phyloP scores from a whole-genome alignment of 148 eudicot species.

The Pharnaceum exiguum region DNA sequence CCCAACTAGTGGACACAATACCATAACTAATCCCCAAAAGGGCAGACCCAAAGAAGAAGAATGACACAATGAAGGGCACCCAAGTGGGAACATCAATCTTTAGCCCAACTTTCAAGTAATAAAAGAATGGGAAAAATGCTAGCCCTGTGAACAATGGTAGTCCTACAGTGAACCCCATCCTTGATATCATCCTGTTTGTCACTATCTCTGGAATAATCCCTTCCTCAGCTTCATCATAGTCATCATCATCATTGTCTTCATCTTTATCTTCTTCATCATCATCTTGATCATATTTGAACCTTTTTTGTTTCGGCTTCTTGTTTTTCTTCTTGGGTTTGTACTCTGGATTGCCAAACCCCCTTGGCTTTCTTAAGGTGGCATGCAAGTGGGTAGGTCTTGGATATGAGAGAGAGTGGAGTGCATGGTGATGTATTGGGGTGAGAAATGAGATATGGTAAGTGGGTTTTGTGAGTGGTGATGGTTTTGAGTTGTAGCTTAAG shows the following conservation, averaged over 20 bases:
- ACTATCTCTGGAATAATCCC: slow-evolving; percentile 88
- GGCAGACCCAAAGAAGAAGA: slow-evolving; percentile 84
- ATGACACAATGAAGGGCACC: slow-evolving; percentile 89
- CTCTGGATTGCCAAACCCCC: slow-evolving; percentile 60
- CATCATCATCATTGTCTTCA: slow-evolving; percentile 38
- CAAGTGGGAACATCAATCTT: slow-evolving; percentile 90
- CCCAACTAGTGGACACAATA: slow-evolving; percentile 98
- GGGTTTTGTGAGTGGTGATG: slow-evolving; percentile 22
- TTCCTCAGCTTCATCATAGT: slow-evolving; percentile 33
- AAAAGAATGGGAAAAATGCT: slow-evolving; percentile 82
- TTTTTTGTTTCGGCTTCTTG: slow-evolving; percentile 37
- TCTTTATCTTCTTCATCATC: slow-evolving; percentile 32
- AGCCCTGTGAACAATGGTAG: slow-evolving; percentile 68
- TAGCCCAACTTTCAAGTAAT: slow-evolving; percentile 77
- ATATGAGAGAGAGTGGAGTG: slow-evolving; percentile 2
- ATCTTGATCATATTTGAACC: slow-evolving; percentile 8
- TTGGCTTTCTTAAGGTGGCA: slow-evolving; percentile 65
- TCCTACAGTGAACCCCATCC: slow-evolving; percentile 83
- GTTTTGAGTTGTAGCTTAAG: slow-evolving; percentile 3
- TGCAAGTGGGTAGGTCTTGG: slow-evolving; percentile 20
- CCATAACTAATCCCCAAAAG: slow-evolving; percentile 90
- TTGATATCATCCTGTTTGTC: slow-evolving; percentile 83
- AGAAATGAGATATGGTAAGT: slow-evolving; percentile 16
- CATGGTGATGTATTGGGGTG: slow-evolving; percentile 11
- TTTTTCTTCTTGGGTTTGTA: slow-evolving; percentile 40